phyloP scores from a whole-genome alignment of 768 basidiomycete species.

The Termitomyces sp. region DNA sequence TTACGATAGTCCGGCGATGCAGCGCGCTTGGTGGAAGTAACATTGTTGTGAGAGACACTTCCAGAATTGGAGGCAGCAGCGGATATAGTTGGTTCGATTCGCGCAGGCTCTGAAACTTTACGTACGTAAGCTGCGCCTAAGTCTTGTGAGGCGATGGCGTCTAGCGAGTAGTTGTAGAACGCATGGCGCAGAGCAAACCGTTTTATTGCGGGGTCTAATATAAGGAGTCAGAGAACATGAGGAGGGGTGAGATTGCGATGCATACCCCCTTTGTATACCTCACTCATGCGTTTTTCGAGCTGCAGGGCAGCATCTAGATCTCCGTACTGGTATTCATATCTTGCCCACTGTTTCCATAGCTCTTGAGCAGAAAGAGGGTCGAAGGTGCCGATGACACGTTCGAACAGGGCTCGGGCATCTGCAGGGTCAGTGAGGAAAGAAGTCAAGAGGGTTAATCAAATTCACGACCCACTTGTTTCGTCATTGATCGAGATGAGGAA shows the following conservation, averaged over 20 bases:
- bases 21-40: slow-evolving; percentile 7
- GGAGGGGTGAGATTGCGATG: slow-evolving; percentile 3
- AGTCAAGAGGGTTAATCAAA: neutral
- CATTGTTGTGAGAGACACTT: neutral
- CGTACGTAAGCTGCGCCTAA: slow-evolving; percentile 69
- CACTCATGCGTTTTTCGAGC: slow-evolving; percentile 83
- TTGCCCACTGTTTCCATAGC: slow-evolving; percentile 94
- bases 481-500: slow-evolving; percentile 95
- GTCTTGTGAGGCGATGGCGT: slow-evolving; percentile 86
- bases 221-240: slow-evolving; percentile 19
- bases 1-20: slow-evolving; percentile 12
- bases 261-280: slow-evolving; percentile 82
- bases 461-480: slow-evolving; percentile 70
- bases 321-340: slow-evolving; percentile 95
- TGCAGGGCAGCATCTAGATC: slow-evolving; percentile 84
- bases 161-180: slow-evolving; percentile 75
- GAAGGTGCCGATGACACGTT: slow-evolving; percentile 78
- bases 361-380: slow-evolving; percentile 73
- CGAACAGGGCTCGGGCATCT: slow-evolving; percentile 97
- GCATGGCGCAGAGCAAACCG: slow-evolving; percentile 85
- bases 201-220: slow-evolving; percentile 81
- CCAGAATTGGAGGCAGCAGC: neutral
- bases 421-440: neutral
- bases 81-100: slow-evolving; percentile 15
- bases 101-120: slow-evolving; percentile 49